A percentile compares a stretch with the other conserved stretches of the same genome.
phyloP scores from a whole-genome alignment of 129 eudicot genomes.

The Escallonia herrerae region DNA sequence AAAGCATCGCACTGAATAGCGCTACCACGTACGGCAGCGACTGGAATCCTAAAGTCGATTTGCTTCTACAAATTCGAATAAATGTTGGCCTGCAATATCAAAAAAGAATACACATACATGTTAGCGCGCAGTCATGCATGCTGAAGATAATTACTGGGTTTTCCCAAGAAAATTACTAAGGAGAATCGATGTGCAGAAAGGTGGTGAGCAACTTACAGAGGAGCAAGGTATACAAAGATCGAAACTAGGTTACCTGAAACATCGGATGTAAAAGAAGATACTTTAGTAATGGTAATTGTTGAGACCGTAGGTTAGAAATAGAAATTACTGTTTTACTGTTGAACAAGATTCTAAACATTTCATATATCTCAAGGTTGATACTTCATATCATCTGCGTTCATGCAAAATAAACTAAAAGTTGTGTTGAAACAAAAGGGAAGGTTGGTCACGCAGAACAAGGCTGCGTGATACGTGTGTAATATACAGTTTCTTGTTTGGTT shows the following conservation, averaged over 20 bases:
- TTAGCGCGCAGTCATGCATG: neutral
- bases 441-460: constrained; percentile 13
- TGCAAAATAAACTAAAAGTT: neutral
- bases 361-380: neutral
- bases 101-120: neutral
- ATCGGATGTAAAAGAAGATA: neutral
- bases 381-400: neutral
- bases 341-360: neutral
- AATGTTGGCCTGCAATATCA: constrained; percentile 61
- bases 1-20: constrained; percentile 63
- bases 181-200: neutral
- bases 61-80: constrained; percentile 43
- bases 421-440: neutral
- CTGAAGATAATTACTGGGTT: neutral
- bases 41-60: constrained; percentile 75
- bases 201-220: constrained; percentile 45
- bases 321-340: neutral
- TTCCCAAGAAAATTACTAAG: no score
- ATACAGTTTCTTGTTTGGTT: neutral
- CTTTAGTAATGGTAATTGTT: neutral
- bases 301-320: neutral
- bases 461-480: neutral
- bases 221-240: constrained; percentile 60
- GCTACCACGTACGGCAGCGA: constrained; percentile 69
- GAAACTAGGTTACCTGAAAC: constrained; percentile 70